Conservation (phyloP, 176 grass and related monocot genomes). For the Pontederia paniculata region DNA sequence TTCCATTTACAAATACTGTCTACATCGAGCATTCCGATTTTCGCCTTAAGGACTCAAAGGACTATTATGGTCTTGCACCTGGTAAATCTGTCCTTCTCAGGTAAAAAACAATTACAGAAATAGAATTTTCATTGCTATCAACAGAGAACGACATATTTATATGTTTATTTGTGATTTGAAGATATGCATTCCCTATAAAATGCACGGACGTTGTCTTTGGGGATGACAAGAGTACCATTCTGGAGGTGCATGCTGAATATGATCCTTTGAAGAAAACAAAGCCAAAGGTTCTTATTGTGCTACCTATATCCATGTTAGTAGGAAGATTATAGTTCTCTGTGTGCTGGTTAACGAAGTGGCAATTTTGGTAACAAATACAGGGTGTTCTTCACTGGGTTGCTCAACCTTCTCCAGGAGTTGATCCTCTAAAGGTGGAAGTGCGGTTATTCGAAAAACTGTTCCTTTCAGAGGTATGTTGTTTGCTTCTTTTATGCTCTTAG, state of each 20-base stretch:
- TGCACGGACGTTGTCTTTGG: conserved; percentile 85
- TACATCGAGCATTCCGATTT: conserved; percentile 90
- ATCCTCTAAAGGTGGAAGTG: conserved; percentile 81
- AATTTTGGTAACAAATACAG: conserved; percentile 20
- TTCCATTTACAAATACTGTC: conserved; percentile 23
- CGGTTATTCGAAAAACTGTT: conserved; percentile 88
- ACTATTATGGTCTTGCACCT: conserved; percentile 93
- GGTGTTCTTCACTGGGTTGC: conserved; percentile 98
- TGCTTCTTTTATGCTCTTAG: conserved; percentile 1
- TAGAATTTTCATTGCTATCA: background rate
- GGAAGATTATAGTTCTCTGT: background rate
- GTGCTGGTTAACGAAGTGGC: conserved; percentile 1
- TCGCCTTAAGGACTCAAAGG: conserved; percentile 85
- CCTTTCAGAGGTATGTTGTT: conserved; percentile 50
- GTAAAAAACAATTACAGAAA: conserved; percentile 24
- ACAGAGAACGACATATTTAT: background rate
- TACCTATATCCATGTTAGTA: background rate
- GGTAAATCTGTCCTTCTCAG: conserved; percentile 86
- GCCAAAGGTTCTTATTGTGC: conserved; percentile 45
- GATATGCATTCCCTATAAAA: conserved; percentile 96
- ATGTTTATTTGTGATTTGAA: conserved; percentile 14
- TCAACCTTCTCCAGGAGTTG: conserved; percentile 64
- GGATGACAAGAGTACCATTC: conserved; percentile 40
- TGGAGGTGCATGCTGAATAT: conserved; percentile 86
- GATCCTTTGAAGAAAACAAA: conserved; percentile 86